Percentiles rank a stretch among this genome's conserved stretches.
Evolutionary conservation across 2,329 filamentous ascomycete species (phyloP).

Genomic region (Fusarium globosum): DNA sequence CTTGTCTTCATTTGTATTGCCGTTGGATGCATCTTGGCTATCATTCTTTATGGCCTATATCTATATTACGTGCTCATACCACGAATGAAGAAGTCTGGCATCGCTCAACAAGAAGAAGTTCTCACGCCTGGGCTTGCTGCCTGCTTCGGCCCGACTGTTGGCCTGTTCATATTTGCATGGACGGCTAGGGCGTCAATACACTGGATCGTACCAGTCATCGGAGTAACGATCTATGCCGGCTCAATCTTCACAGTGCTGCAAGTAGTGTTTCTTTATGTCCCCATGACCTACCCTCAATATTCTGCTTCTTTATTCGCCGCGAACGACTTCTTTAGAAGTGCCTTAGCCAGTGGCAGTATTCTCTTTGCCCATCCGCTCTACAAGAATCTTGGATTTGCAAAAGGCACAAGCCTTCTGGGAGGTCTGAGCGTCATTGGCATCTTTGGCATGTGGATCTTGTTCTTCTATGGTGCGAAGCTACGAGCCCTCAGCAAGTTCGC

Average conservation of each 20-base stretch:
- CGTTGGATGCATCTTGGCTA: slow-evolving; percentile 62
- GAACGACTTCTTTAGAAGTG: neutral
- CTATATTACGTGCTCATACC: slow-evolving; percentile 62
- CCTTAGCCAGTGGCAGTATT: neutral
- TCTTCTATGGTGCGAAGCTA: slow-evolving; percentile 64
- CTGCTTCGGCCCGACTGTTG: slow-evolving; percentile 63
- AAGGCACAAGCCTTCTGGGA: slow-evolving; percentile 52
- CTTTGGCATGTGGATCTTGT: slow-evolving; percentile 68
- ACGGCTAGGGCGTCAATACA: slow-evolving; percentile 60
- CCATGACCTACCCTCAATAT: slow-evolving; percentile 1
- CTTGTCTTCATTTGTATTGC: slow-evolving; percentile 70
- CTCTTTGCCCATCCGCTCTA: neutral
- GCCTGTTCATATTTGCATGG: slow-evolving; percentile 70
- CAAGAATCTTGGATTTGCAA: neutral
- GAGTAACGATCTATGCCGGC: slow-evolving; percentile 63
- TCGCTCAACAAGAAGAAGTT: slow-evolving; percentile 61
- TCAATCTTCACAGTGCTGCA: neutral
- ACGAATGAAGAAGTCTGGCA: neutral
- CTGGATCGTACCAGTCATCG: slow-evolving; percentile 66
- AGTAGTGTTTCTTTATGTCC: neutral
- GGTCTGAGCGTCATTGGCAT: slow-evolving; percentile 65
- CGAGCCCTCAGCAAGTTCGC: slow-evolving; percentile 69
- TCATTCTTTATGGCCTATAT: slow-evolving; percentile 51
- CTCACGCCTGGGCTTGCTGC: slow-evolving; percentile 65
- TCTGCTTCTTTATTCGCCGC: neutral